A percentile compares a stretch with the other conserved stretches of the same genome.
Evolutionary conservation across 202 grass and related monocot genomes (phyloP).

Genomic region (Setaria viridis): DNA sequence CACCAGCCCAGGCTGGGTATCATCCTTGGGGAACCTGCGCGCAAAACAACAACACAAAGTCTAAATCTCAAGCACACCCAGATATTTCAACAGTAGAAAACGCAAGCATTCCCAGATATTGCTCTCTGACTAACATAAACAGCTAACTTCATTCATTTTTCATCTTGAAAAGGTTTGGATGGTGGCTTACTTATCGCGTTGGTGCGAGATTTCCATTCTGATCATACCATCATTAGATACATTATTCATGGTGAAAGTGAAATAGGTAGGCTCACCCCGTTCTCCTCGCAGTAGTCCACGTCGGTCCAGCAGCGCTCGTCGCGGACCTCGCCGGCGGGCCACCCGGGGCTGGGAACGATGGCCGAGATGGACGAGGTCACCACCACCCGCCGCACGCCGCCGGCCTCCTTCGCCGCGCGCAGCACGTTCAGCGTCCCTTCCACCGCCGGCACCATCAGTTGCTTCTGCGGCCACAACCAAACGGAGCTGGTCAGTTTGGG

Average conservation of each 20-base stretch:
- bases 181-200: neutral
- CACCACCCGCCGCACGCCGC: conserved; percentile 70
- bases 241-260: no score
- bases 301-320: conserved; percentile 94
- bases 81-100: conserved; percentile 3
- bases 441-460: conserved; percentile 81
- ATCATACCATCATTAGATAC: no score
- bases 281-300: conserved; percentile 85
- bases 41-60: neutral
- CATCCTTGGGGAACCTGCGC: conserved; percentile 68
- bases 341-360: conserved; percentile 65
- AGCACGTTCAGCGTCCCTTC: conserved; percentile 88
- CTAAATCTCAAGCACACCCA: neutral
- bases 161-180: neutral
- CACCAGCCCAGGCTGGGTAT: conserved; percentile 77
- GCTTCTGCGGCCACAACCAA: conserved; percentile 43
- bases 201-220: no score
- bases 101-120: neutral
- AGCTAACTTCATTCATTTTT: no score
- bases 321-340: conserved; percentile 68
- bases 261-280: conserved; percentile 53
- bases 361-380: conserved; percentile 80
- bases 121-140: no score
- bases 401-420: conserved; percentile 68
- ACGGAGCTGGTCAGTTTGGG: neutral